Evolutionary conservation across 495 filamentous ascomycete genomes (phyloP), one percentile per base, ranked within the genome.

Genomic region (Trichocladium antarcticum): DNA sequence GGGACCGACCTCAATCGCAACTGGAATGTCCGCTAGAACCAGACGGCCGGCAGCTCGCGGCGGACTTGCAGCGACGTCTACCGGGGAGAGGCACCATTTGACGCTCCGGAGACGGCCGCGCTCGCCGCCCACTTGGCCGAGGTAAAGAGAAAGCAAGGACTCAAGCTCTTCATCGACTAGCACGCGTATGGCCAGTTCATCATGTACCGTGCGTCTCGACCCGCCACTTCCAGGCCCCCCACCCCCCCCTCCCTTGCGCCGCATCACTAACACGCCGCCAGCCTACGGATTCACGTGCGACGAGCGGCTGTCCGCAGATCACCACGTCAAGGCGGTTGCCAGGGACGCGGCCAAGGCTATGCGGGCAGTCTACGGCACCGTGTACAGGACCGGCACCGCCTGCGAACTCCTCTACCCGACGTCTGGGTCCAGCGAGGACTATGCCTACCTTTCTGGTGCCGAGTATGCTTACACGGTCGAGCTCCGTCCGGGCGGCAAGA

Each of bases 1-100:
- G 79, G 77, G n/a, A 68, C 66, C n/a, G 77, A 81, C 57, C 74
- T 79, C 60, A 80, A 82, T 63, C 71, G 78, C 37, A 82, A 82
- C 67, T 83, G 79, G 76, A 59, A 73, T 17, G 68, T 59, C 53
- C 57, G 73, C 41, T 79, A 76, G 77, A 57, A 59, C 14, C 63
- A 71, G 11, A 57, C 57, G 17, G 74, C 71, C 24, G 71, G 69
- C 17, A 64, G 76, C 8, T 75, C 73, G 3, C 68, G 73, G 1
- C 58, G 69, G 45, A 75, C 77, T 2, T 75, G 75, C 57, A 31
- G 19, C 12, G 6, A 3, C 34, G 38, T 41, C 0, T 45, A 45
- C 41, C 34, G 17, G 14, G 55, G 79, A 75, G 8, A 47, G 40
- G 15, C 43, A 61, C 15, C 64, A 61, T 3, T 63, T 57, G 72